Evolutionary conservation across 768 basidiomycete genomes (phyloP), one percentile per base, ranked within the genome.

Genomic region (Fistulinella prunicolor): DNA sequence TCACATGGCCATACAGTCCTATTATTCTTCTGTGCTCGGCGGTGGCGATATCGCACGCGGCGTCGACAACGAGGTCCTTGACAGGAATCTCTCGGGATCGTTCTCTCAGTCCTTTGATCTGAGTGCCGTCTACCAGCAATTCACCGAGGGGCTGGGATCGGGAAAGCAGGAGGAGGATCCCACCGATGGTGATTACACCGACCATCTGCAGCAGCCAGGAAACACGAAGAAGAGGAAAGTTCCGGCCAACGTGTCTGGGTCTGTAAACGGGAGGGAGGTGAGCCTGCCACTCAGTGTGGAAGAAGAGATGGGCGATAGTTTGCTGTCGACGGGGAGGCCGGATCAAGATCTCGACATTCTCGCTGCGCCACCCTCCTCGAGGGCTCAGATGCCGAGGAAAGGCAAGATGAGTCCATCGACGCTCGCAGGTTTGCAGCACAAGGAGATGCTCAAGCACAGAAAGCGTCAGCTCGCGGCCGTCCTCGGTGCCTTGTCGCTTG

Each of bases 141-240:
- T 60, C 53, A 45, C 53, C 20, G 56, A 65, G 19, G 56, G 56
- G 42, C 45, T 55, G 44, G 52, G 52, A 59, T 66, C 55, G 35
- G 48, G 56, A 41, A 67, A 47, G 54, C 76, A 77, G 46, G 79
- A 78, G 32, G 80, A 82, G 38, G 78, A 77, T 53, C 71, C 74
- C 24, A 77, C 69, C 9, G 82, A 80, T 53, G 80, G 74, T 19
- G 86, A 86, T 59, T 83, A 82, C 55, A 60, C 75, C 14, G 85
- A 89, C 63, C 83, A 86, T 57, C 67, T 83, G 24, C 82, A 79
- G 51, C 88, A 89, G 54, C 87, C 83, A 3, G 85, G 84, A 8
- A 92, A 92, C 59, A 86, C 87, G 40, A 92, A 92, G 79, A 92
- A 92, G 71, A 76, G 89, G 40, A 92, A 92, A 64, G 89, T 92